phyloP scores from a whole-genome alignment of 1,284 basidiomycete species.

The Apiotrichum porosum region DNA sequence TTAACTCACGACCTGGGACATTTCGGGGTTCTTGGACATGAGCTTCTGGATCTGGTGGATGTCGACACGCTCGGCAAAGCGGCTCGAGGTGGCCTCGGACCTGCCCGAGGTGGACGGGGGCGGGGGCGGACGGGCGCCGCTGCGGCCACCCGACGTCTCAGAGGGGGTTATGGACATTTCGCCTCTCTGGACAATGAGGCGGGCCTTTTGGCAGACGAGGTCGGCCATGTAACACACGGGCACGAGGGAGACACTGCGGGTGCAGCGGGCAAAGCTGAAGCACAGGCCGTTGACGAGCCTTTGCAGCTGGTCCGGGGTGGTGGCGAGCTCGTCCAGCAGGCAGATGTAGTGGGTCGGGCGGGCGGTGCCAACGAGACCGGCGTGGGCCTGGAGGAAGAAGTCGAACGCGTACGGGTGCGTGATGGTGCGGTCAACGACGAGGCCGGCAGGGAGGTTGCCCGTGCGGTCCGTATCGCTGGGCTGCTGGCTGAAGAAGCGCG shows the following conservation, averaged over 20 bases:
- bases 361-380: conserved; percentile 47
- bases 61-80: conserved; percentile 17
- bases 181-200: conserved; percentile 36
- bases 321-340: conserved; percentile 35
- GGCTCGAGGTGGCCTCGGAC: background rate
- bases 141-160: conserved; percentile 26
- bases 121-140: background rate
- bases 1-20: conserved; percentile 32
- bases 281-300: conserved; percentile 43
- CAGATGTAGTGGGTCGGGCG: conserved; percentile 50
- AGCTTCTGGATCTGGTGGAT: conserved; percentile 37
- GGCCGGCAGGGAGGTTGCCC: conserved; percentile 47
- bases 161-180: conserved; percentile 21
- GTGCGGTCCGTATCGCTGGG: conserved; percentile 40
- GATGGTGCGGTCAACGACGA: conserved; percentile 47
- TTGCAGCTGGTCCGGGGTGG: conserved; percentile 42
- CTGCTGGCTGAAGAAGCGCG: conserved; percentile 48
- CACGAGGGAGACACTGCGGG: conserved; percentile 45
- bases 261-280: conserved; percentile 48
- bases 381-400: conserved; percentile 46
- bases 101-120: no score
- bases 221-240: conserved; percentile 46
- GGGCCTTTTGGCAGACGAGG: conserved; percentile 44
- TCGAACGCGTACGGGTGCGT: conserved; percentile 49
- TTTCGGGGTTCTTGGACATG: conserved; percentile 31